Evolutionary conservation across 306 rosid genomes (phyloP), one percentile per base, ranked within the genome.

Genomic region (Begonia peltatifolia): DNA sequence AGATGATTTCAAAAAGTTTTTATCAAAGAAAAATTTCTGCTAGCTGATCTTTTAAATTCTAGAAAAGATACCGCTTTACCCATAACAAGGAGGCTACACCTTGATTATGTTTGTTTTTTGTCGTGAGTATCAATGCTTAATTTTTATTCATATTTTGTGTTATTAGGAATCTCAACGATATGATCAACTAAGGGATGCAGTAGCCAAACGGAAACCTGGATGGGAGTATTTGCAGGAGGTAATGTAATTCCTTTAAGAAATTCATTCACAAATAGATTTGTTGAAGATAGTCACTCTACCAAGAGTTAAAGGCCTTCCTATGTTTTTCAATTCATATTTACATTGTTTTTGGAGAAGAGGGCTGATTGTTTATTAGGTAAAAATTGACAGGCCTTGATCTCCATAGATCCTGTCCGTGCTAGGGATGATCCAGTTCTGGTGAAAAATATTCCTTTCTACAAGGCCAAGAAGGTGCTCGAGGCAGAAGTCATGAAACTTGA

Each of bases 191-290:
- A 88, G 94, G 67, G 87, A 90, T 73, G 80, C 41, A 69, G 97
- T 90, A 64, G 86, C 84, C 62, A 83, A 78, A 79, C 65, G 84
- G 65, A 80, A 76, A 56, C 95, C 94, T 52, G 97, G 97, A 50
- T 90, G 97, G 97, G 97, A 90, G 80, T 62, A 83, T 65, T 72
- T 83, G 71, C 95, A 90, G 68, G 84, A 90, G 53, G 97, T 90
- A 80, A 71, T 77, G 47, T 56, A 43, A 67, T 52, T 61, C 63
- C 49, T 50, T 67, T 13, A 47, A 62, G 25, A 52, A 66, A 20
- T 44, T 44, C 10, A 58, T 59, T 44, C 60, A 53, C 41, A 58
- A 16, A 42, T 14, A 16, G 11, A 12, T 53, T 58, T 54, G 41
- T 36, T 63, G 13, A 52, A 43, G 41, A 11, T 35, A 47, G 49